A percentile compares a stretch with the other conserved stretches of the same genome.
These are phyloP conservation scores for Leccinum incarnatum DNA, from an alignment of 768 basidiomycete species.

Conservation along the genomic window DNA sequence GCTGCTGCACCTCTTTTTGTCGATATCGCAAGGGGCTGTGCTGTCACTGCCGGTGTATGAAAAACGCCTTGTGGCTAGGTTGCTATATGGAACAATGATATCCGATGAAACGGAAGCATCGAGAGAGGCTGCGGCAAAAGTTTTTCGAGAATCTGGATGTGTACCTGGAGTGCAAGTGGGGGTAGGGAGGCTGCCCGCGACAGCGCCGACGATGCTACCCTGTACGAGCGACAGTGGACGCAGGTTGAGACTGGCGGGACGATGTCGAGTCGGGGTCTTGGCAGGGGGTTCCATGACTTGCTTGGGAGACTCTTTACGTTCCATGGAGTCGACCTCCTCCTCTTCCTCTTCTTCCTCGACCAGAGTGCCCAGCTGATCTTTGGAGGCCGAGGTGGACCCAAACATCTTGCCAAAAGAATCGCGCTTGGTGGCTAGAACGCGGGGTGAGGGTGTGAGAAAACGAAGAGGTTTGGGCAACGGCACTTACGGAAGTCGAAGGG, in stretches of 20 bases:
- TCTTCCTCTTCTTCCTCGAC: conserved; percentile 89
- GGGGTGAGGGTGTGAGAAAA: neutral
- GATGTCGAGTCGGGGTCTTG: conserved; percentile 49
- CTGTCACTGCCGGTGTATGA: conserved; percentile 26
- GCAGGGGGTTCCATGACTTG: conserved; percentile 30
- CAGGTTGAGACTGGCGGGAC: conserved; percentile 64
- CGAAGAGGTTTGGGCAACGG: neutral
- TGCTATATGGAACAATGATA: neutral
- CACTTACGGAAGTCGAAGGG: conserved; percentile 68
- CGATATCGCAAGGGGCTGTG: conserved; percentile 27
- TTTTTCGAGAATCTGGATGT: conserved; percentile 42
- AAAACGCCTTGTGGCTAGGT: conserved; percentile 24
- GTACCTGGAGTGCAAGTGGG: conserved; percentile 53
- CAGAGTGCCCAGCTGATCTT: conserved; percentile 76
- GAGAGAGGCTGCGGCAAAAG: neutral
- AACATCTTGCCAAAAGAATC: conserved; percentile 79
- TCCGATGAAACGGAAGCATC: conserved; percentile 29
- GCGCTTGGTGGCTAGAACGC: conserved; percentile 58
- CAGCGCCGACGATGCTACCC: conserved; percentile 41
- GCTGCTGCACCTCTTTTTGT: conserved; percentile 56
- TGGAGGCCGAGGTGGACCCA: conserved; percentile 55
- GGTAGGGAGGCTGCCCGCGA: conserved; percentile 45
- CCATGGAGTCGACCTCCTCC: conserved; percentile 51
- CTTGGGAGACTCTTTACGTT: conserved; percentile 21
- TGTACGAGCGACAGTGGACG: conserved; percentile 71